phyloP scores from a whole-genome alignment of 345 rosid species.

The Boechera retrofracta region DNA sequence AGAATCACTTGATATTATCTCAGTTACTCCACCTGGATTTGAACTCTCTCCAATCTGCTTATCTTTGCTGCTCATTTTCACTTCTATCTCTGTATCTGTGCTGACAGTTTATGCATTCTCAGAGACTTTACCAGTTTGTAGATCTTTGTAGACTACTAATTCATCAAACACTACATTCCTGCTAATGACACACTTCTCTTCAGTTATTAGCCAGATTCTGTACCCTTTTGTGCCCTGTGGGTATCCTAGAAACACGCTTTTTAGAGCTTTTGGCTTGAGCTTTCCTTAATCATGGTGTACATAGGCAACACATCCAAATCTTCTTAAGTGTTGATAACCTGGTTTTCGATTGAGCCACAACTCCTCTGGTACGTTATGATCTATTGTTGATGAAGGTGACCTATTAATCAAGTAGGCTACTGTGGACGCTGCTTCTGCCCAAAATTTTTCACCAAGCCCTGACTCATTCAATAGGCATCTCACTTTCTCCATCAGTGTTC shows the following conservation, averaged over 20 bases:
- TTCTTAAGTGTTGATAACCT: background rate
- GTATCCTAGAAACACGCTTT: background rate
- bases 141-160: background rate
- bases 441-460: background rate
- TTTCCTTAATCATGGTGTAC: background rate
- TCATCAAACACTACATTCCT: background rate
- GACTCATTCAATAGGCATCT: background rate
- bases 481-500: background rate
- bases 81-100: no score
- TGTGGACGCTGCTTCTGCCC: background rate
- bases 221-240: background rate
- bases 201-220: background rate
- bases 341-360: background rate
- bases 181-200: background rate
- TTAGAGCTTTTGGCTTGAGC: background rate
- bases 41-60: no score
- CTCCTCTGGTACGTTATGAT: background rate
- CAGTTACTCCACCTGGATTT: background rate
- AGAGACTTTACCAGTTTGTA: no score
- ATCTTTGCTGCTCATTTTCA: no score
- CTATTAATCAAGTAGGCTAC: background rate
- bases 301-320: background rate
- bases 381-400: rapidly evolving
- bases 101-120: no score
- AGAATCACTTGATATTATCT: background rate